Evolutionary conservation across 805 yeast species (phyloP).

Genomic region (Sporopachydermia lactativora): DNA sequence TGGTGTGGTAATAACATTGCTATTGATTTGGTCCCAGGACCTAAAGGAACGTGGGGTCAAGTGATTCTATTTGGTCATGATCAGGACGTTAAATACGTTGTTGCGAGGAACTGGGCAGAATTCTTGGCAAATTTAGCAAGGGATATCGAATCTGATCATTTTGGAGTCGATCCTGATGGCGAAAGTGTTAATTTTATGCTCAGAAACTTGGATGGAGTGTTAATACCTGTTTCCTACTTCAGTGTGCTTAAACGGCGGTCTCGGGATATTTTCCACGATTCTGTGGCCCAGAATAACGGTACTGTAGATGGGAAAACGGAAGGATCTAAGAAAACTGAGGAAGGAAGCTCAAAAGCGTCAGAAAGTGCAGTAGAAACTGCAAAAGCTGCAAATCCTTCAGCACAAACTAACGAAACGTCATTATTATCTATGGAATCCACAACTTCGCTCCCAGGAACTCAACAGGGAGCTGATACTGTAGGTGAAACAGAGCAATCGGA

Average conservation of each 20-base stretch:
- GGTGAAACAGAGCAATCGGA: slow-evolving; percentile 5
- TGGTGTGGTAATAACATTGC: slow-evolving; percentile 86
- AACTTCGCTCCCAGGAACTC: not conserved
- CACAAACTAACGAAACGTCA: slow-evolving; percentile 6
- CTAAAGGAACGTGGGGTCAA: slow-evolving; percentile 75
- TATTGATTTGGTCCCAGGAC: slow-evolving; percentile 74
- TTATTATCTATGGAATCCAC: too few species aligned
- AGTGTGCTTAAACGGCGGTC: slow-evolving; percentile 35
- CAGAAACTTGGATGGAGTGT: not conserved
- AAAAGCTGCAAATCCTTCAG: slow-evolving; percentile 7
- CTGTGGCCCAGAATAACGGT: slow-evolving; percentile 21
- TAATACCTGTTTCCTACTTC: slow-evolving; percentile 44
- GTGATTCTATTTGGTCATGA: slow-evolving; percentile 89
- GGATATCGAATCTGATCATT: slow-evolving; percentile 76
- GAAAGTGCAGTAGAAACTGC: slow-evolving; percentile 4
- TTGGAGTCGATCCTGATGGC: slow-evolving; percentile 48
- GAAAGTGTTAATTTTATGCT: slow-evolving; percentile 38
- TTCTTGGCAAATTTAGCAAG: slow-evolving; percentile 72
- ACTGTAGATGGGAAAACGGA: slow-evolving; percentile 10
- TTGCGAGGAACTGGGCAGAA: slow-evolving; percentile 84
- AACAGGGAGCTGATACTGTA: slow-evolving; percentile 2
- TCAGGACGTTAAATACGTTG: slow-evolving; percentile 75
- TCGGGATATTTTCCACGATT: slow-evolving; percentile 23
- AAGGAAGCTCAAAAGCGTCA: slow-evolving; percentile 4
- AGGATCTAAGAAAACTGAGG: not conserved